phyloP scores from a whole-genome alignment of 108 stramenopile genomes.

The Fragilariopsis cylindrus region DNA sequence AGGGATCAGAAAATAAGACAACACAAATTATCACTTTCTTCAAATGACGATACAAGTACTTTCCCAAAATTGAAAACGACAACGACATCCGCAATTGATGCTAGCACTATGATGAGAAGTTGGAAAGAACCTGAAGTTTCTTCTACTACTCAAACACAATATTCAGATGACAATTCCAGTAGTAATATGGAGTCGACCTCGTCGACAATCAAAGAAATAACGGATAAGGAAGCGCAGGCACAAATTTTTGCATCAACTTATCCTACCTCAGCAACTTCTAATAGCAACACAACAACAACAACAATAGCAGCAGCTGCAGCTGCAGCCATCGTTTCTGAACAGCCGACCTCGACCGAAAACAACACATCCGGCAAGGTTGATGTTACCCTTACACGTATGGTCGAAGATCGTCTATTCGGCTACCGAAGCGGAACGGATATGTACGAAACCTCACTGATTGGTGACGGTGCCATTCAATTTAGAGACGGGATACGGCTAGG shows the following conservation, averaged over 20 bases:
- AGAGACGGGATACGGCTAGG: conserved; percentile 73
- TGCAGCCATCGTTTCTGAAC: not conserved
- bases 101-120: conserved; percentile 29
- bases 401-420: conserved; percentile 77
- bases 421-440: conserved; percentile 54
- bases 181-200: not conserved
- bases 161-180: not conserved
- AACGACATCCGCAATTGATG: conserved; percentile 29
- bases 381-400: conserved; percentile 66
- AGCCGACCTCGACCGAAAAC: not conserved
- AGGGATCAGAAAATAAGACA: conserved; percentile 30
- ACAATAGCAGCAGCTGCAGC: conserved; percentile 11
- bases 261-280: not conserved
- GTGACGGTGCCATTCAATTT: conserved; percentile 76
- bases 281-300: conserved; percentile 14
- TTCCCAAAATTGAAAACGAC: not conserved
- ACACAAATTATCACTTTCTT: not conserved
- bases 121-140: conserved; percentile 27
- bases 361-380: conserved; percentile 48
- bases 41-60: not conserved
- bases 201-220: not conserved
- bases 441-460: conserved; percentile 74
- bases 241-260: conserved; percentile 11
- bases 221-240: conserved; percentile 21
- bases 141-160: conserved; percentile 15